Percentiles rank a stretch among this genome's conserved stretches.
phyloP scores from a whole-genome alignment of 2,329 filamentous ascomycete species.

The Fulvia fulva region DNA sequence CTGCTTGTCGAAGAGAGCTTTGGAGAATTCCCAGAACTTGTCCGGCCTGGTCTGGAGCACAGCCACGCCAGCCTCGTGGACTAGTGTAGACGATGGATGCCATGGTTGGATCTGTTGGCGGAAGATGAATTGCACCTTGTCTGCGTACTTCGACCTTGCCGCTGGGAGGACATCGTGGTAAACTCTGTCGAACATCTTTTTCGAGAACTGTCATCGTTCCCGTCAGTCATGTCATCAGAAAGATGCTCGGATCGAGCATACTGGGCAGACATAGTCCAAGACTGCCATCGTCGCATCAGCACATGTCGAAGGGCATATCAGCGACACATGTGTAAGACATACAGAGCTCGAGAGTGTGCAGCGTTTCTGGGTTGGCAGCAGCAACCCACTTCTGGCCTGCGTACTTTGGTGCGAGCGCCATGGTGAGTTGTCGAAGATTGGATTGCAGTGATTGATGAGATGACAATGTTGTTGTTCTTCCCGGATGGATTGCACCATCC shows the following conservation, averaged over 20 bases:
- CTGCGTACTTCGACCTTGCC: constrained; percentile 58
- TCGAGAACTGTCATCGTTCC: constrained; percentile 49
- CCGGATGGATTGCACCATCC: neutral
- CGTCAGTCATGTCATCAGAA: neutral
- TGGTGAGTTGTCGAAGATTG: constrained; percentile 35
- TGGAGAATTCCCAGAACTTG: constrained; percentile 77
- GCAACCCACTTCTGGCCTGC: constrained; percentile 66
- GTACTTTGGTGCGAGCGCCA: constrained; percentile 76
- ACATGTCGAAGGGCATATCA: neutral
- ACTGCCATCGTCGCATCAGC: constrained; percentile 39
- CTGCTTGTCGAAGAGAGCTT: constrained; percentile 65
- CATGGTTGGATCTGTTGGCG: constrained; percentile 60
- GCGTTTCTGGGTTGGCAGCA: constrained; percentile 37
- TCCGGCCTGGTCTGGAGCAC: constrained; percentile 64
- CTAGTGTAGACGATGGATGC: constrained; percentile 71
- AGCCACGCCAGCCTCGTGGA: constrained; percentile 79
- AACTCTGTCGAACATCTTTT: constrained; percentile 74
- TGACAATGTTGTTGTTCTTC: neutral
- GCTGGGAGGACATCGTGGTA: constrained; percentile 62
- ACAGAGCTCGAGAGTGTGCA: constrained; percentile 55
- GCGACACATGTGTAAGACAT: constrained; percentile 15
- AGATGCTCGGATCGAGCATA: constrained; percentile 26
- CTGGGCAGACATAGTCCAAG: constrained; percentile 87
- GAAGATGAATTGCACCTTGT: constrained; percentile 71
- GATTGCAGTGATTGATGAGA: too few relatives aligned